A percentile compares a stretch with the other conserved stretches of the same genome.
Evolutionary conservation across 2,329 filamentous ascomycete genomes (phyloP).

Genomic region (Cryphonectria naterciae): DNA sequence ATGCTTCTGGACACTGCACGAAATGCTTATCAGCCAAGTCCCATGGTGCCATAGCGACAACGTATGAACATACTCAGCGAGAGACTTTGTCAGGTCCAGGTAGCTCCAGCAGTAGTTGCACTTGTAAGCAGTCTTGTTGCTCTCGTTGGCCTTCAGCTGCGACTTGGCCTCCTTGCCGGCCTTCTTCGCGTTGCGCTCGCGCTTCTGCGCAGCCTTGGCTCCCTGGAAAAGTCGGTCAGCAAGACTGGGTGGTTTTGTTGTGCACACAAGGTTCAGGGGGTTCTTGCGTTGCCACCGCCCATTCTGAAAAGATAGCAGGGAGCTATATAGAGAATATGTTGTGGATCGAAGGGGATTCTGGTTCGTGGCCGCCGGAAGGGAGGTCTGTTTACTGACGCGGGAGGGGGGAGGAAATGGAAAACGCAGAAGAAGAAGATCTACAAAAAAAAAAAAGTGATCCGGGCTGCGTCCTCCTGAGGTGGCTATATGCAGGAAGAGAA

Average conservation of each 20-base stretch:
- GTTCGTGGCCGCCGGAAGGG: not conserved
- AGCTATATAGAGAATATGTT: not conserved
- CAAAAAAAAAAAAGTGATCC: not conserved
- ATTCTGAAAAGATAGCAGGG: constrained; percentile 5
- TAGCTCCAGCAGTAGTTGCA: not conserved
- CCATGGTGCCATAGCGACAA: too few relatives aligned
- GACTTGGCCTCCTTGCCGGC: constrained; percentile 41
- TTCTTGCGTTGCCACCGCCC: constrained; percentile 29
- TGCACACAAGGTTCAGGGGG: too few relatives aligned
- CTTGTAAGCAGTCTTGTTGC: not conserved
- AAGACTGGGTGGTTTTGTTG: not conserved
- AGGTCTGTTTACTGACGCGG: not conserved
- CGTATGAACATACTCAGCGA: too few relatives aligned
- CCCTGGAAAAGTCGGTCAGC: constrained; percentile 35
- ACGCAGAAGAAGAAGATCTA: not conserved
- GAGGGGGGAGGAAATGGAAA: not conserved
- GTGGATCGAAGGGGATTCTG: not conserved
- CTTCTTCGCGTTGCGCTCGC: constrained; percentile 71
- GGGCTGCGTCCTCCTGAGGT: not conserved
- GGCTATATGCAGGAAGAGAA: not conserved
- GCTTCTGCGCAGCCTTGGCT: constrained; percentile 61
- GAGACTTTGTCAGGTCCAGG: not conserved
- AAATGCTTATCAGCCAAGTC: too few relatives aligned
- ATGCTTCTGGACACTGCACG: too few relatives aligned
- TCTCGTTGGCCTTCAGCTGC: not conserved